Conservation (phyloP, 176 grass and related monocot species). For the Rhynchospora breviuscula region DNA sequence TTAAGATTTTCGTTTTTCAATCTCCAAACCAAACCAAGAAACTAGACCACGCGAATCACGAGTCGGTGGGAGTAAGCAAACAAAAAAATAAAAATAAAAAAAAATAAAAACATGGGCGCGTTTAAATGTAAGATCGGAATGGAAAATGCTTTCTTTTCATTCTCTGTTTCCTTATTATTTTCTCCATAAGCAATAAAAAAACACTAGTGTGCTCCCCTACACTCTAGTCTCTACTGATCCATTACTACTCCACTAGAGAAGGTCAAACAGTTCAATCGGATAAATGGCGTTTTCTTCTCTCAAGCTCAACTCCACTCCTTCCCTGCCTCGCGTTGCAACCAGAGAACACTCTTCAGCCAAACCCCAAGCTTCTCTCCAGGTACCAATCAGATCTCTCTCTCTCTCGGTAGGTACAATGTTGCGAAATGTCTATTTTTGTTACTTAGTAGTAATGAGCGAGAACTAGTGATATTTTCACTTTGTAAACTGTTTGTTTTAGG, state of each 20-base stretch:
- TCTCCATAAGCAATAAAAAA: background rate
- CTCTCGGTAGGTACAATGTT: background rate
- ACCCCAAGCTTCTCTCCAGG: slow-evolving; percentile 11
- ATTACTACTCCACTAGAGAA: background rate
- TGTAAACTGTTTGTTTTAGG: background rate
- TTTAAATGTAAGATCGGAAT: background rate
- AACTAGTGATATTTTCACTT: background rate
- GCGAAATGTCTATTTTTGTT: background rate
- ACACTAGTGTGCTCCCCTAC: background rate
- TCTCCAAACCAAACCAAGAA: too few species aligned
- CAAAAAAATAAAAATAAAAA: background rate
- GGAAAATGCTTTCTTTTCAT: background rate
- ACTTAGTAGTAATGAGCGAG: background rate
- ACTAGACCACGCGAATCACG: background rate
- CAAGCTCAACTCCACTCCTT: background rate
- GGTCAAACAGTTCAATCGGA: background rate
- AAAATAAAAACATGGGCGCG: background rate
- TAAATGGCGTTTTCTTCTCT: slow-evolving; percentile 29
- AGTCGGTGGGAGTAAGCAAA: too few species aligned
- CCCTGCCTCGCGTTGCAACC: background rate
- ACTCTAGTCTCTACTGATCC: background rate
- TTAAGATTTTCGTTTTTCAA: too few species aligned
- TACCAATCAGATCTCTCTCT: background rate
- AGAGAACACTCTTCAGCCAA: background rate
- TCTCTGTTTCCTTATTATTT: background rate